Evolutionary conservation across 257 asterid species (phyloP), one percentile per base, ranked within the genome.

Genomic region (Prunella vulgaris): DNA sequence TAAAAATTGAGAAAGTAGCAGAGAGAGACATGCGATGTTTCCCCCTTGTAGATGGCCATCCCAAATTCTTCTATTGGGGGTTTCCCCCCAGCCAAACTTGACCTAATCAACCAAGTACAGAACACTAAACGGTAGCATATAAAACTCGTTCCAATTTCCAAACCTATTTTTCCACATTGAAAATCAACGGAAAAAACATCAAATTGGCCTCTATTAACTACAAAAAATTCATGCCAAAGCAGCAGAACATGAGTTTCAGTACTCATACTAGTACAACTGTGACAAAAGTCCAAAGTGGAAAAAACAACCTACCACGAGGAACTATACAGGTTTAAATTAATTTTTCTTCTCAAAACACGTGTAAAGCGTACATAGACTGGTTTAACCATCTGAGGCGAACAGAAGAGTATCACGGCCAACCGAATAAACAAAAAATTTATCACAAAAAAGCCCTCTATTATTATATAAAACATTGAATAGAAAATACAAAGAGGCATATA

Each of bases 401-500:
- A 25, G 53, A 14, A 46, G 46, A 56, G 32, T 27, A 56, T 40
- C 65, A 8, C 35, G 9, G 9, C 49, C 22, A 9, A 10, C 33
- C 7, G 33, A n/a, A n/a, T 14, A 6, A 57, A 58, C 42, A 59
- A 27, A n/a, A 64, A 25, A 7, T 3, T 22, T 18, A 37, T 15
- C 58, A 9, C 46, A 58, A 59, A 58, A 35, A 38, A 12, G 28
- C n/a, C 74, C 46, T 57, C 10, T 15, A 69, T 15, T 51, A 24
- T 40, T 25, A 57, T 24, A 25, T 51, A 42, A 69, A 68, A 67
- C 42, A 4, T 51, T 66, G 49, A 66, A 24, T 17, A 59, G 25
- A 33, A 37, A 44, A 67, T 67, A 65, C 52, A 64, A 57, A 7
- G 57, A 57, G 69, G 62, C 62, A n/a, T 2, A 24, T 37, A 53